These are phyloP conservation scores for Taphrina flavorubra DNA, from an alignment of 1,139 yeast species.

Conservation along the genomic window DNA sequence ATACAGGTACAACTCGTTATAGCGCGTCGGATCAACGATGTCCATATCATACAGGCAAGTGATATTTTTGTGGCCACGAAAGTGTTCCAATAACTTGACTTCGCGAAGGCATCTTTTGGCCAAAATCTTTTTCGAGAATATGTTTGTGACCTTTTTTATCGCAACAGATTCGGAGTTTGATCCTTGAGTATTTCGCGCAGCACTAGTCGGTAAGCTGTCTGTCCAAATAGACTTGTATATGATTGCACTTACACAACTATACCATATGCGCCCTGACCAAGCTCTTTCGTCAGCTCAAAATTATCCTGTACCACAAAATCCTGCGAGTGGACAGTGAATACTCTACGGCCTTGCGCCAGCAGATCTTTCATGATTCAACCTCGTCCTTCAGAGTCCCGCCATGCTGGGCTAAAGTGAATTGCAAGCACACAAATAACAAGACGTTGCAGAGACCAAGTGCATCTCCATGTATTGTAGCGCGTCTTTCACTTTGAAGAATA, in stretches of 20 bases:
- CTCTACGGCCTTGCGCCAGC: slow-evolving; percentile 28
- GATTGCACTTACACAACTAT: slow-evolving; percentile 64
- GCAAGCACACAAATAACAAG: too few species aligned
- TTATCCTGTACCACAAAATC: slow-evolving; percentile 42
- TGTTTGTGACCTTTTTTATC: slow-evolving; percentile 90
- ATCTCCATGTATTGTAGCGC: too few species aligned
- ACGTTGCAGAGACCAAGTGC: too few species aligned
- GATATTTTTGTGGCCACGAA: slow-evolving; percentile 90
- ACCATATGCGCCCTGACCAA: slow-evolving; percentile 98
- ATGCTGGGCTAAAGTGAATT: too few species aligned
- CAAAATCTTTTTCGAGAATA: slow-evolving; percentile 82
- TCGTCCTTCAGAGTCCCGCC: too few species aligned
- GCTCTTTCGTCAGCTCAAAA: slow-evolving; percentile 74
- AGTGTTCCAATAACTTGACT: slow-evolving; percentile 82
- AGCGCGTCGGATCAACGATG: slow-evolving; percentile 79
- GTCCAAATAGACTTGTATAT: not conserved
- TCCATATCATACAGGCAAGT: slow-evolving; percentile 93
- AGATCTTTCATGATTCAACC: slow-evolving; percentile 1
- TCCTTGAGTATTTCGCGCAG: slow-evolving; percentile 77
- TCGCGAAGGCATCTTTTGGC: slow-evolving; percentile 91
- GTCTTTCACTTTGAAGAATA: too few species aligned
- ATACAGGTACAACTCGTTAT: slow-evolving; percentile 88
- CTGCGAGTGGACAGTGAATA: slow-evolving; percentile 34
- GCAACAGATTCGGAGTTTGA: slow-evolving; percentile 75
- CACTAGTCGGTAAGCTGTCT: slow-evolving; percentile 48